Conservation (phyloP, 805 yeast species). For the Yueomyces sinensis region DNA sequence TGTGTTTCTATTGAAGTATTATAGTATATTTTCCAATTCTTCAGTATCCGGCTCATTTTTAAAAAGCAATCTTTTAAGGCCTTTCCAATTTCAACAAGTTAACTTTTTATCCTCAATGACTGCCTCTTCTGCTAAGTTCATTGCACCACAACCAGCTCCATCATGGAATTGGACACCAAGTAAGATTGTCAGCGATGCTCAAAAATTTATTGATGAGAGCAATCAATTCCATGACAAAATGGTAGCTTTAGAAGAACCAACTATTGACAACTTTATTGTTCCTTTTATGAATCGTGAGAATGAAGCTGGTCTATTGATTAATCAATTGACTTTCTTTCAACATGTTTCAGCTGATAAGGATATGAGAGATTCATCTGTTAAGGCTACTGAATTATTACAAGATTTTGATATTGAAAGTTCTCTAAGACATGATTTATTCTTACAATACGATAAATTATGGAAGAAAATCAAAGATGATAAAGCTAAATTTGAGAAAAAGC, state of each 20-base stretch:
- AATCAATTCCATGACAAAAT: constrained; percentile 38
- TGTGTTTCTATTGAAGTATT: too few species aligned
- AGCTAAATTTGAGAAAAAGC: constrained; percentile 3
- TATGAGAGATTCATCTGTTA: constrained; percentile 58
- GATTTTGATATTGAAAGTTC: constrained; percentile 50
- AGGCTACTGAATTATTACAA: constrained; percentile 45
- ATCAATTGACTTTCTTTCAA: constrained; percentile 54
- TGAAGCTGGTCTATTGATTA: constrained; percentile 29
- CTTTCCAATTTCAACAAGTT: not conserved
- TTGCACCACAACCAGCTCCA: constrained; percentile 28
- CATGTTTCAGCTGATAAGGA: constrained; percentile 53
- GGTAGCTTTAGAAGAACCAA: constrained; percentile 36
- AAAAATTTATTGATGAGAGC: constrained; percentile 31
- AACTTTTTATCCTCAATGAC: constrained; percentile 1
- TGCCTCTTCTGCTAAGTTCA: constrained; percentile 1
- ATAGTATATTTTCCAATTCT: not conserved
- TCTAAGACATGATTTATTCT: constrained; percentile 53
- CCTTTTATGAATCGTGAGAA: constrained; percentile 43
- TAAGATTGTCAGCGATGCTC: constrained; percentile 30
- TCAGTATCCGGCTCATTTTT: not conserved
- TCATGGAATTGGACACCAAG: constrained; percentile 49
- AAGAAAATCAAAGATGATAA: constrained; percentile 23
- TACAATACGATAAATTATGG: constrained; percentile 41
- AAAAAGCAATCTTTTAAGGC: not conserved
- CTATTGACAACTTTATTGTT: constrained; percentile 41